These are phyloP conservation scores for Grosmannia penicillata DNA, from an alignment of 2,329 filamentous ascomycete genomes.

Conservation along the genomic window DNA sequence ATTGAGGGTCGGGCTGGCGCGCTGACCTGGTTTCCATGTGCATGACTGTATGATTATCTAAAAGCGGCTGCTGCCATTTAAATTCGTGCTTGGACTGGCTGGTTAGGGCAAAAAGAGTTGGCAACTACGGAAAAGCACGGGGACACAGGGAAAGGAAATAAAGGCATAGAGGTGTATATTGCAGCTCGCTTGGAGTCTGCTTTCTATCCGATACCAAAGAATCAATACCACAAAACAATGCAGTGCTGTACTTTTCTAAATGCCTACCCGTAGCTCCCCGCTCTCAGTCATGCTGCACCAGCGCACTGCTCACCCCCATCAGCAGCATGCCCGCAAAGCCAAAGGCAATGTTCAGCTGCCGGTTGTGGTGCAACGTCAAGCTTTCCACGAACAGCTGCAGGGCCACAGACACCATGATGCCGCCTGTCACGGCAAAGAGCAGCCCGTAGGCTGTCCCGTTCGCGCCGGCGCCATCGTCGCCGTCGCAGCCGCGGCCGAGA, in stretches of 20 bases:
- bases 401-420: constrained; percentile 91
- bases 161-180: background rate
- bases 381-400: constrained; percentile 81
- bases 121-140: background rate
- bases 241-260: no score
- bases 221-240: no score
- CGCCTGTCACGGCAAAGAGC: constrained; percentile 79
- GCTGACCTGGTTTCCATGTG: no score
- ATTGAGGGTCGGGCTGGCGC: no score
- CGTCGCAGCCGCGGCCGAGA: constrained; percentile 32
- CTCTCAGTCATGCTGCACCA: constrained; percentile 48
- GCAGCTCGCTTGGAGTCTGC: no score
- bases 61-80: background rate
- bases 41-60: no score
- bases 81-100: no score
- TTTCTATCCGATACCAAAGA: no score
- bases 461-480: constrained; percentile 38
- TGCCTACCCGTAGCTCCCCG: no score
- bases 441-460: constrained; percentile 53
- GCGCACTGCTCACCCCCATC: constrained; percentile 69
- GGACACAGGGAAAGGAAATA: background rate
- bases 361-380: constrained; percentile 65
- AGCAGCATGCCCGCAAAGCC: constrained; percentile 79
- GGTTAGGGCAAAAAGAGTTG: background rate
- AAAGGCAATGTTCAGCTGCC: constrained; percentile 62